A percentile compares a stretch with the other conserved stretches of the same genome.
phyloP scores from a whole-genome alignment of 805 yeast genomes.

The Komagataella pseudopastoris region DNA sequence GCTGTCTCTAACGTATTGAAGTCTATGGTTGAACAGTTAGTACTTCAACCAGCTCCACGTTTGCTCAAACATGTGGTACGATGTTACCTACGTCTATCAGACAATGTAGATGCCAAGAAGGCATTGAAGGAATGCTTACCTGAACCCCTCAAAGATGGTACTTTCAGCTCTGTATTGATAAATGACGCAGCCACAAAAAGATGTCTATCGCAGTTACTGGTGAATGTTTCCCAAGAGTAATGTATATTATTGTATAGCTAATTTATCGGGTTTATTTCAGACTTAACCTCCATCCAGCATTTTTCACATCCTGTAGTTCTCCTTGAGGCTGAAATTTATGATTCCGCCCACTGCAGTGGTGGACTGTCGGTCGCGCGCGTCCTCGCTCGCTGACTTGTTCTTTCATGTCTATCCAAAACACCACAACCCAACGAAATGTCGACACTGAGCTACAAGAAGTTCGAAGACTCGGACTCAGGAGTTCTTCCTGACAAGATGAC shows the following conservation, averaged over 20 bases:
- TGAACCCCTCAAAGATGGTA: constrained; percentile 75
- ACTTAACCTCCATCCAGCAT: neutral
- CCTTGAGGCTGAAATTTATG: neutral
- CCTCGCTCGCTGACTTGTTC: neutral
- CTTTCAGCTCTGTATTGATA: constrained; percentile 63
- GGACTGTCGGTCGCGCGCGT: neutral
- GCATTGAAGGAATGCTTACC: constrained; percentile 78
- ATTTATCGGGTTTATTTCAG: neutral
- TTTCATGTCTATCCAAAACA: neutral
- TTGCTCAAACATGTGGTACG: constrained; percentile 86
- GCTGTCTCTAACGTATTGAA: constrained; percentile 86
- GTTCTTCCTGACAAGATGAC: constrained; percentile 89
- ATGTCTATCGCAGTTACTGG: constrained; percentile 71
- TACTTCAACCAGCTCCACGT: constrained; percentile 66
- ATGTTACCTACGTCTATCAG: constrained; percentile 83
- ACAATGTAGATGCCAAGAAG: constrained; percentile 80
- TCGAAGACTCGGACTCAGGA: constrained; percentile 61
- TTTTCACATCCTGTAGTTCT: neutral
- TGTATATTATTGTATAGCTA: neutral
- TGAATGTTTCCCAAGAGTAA: constrained; percentile 27
- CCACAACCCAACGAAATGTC: constrained; percentile 40
- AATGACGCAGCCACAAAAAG: constrained; percentile 85
- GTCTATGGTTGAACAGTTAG: constrained; percentile 76
- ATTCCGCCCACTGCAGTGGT: neutral
- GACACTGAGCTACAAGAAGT: constrained; percentile 69